Evolutionary conservation across 1,139 yeast genomes (phyloP).

Genomic region (Kodamaea derodonti): DNA sequence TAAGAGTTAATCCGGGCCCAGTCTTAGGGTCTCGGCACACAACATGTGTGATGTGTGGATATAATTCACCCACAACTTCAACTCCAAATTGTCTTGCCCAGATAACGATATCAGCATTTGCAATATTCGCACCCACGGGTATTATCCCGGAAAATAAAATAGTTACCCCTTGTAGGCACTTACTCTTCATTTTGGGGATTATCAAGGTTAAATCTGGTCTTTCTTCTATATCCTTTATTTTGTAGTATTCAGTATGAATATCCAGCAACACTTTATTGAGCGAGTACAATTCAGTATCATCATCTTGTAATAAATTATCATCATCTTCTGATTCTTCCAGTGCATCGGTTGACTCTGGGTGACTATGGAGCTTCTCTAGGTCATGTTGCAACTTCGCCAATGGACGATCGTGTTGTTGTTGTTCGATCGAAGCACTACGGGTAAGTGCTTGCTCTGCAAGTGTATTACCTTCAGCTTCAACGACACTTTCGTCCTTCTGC

Average conservation of each 20-base stretch:
- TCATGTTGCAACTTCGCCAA: slow-evolving; percentile 78
- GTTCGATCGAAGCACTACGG: slow-evolving; percentile 56
- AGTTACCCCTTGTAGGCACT: slow-evolving; percentile 64
- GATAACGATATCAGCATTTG: slow-evolving; percentile 76
- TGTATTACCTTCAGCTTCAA: slow-evolving; percentile 46
- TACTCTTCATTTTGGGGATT: slow-evolving; percentile 66
- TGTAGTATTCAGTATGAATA: slow-evolving; percentile 68
- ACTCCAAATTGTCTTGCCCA: slow-evolving; percentile 97
- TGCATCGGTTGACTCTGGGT: slow-evolving; percentile 13
- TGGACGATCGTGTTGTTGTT: slow-evolving; percentile 72
- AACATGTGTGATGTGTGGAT: slow-evolving; percentile 80
- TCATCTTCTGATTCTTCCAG: slow-evolving; percentile 37
- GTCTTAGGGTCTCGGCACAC: slow-evolving; percentile 61
- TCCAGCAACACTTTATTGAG: slow-evolving; percentile 59
- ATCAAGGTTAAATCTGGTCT: slow-evolving; percentile 62
- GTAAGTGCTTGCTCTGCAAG: slow-evolving; percentile 53
- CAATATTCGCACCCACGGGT: slow-evolving; percentile 70
- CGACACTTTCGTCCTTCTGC: slow-evolving; percentile 8
- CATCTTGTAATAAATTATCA: slow-evolving; percentile 66
- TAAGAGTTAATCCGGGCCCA: slow-evolving; percentile 47
- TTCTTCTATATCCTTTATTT: slow-evolving; percentile 24
- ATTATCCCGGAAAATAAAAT: slow-evolving; percentile 83
- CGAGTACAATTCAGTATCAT: slow-evolving; percentile 69
- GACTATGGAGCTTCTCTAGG: slow-evolving; percentile 51
- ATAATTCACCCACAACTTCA: slow-evolving; percentile 68